Evolutionary conservation across 805 yeast genomes (phyloP), one percentile per base, ranked within the genome.

Genomic region (Wickerhamomyces xylosicus): DNA sequence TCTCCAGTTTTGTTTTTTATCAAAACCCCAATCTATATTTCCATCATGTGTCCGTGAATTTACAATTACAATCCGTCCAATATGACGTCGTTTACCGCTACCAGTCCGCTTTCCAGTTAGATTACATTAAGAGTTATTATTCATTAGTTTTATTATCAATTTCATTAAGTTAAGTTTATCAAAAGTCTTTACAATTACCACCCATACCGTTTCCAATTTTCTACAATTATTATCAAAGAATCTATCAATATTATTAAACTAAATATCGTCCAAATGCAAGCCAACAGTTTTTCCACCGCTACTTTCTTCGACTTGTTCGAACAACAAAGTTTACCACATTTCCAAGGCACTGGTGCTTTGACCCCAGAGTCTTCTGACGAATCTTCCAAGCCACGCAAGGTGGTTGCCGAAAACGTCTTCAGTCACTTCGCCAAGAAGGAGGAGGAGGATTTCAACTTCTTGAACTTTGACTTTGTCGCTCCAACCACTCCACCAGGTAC

Each of bases 401-500:
- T 52, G 39, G 43, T 54, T 37, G 54, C 59, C 42, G 53, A 53
- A 38, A 50, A 56, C 5, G 58, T 53, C 34, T 48, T 53, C 36
- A 46, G 41, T 31, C 53, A 52, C 37, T 50, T 48, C 32, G 47
- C 48, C 35, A 47, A 52, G 34, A 37, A 48, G 5, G 50, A 52
- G 27, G 43, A 38, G 17, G 43, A 43, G 15, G 55, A 48, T 33
- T 43, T 45, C 37, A 41, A 49, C 15, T 41, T 47, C 36, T 48
- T 46, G 6, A 46, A 47, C 35, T 38, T 49, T 32, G 53, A 49
- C 7, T 28, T 28, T 28, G 38, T 42, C 21, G 50, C 50, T 20
- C 56, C 52, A 33, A 38, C 49, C 34, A 43, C 53, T 35, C 56
- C 59, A 16, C 41, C 52, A 18, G 48, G 56, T 13, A 58, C 64